Percentiles rank a stretch among this genome's conserved stretches.
Conservation (phyloP, 139 green algal species). For the Chlorella sp. region DNA sequence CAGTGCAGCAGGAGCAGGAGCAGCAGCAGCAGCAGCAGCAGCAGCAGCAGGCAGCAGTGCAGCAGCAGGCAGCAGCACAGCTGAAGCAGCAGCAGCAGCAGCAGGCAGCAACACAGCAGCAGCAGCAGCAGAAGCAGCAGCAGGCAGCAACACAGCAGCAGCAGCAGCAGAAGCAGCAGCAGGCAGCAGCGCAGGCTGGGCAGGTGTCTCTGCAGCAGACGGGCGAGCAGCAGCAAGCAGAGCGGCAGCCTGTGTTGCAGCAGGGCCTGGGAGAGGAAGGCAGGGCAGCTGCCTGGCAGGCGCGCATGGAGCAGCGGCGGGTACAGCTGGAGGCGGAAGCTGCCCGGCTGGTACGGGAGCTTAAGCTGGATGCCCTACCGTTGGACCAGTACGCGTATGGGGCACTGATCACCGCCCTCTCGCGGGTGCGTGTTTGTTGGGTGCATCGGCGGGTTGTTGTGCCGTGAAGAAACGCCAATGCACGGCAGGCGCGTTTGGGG, state of each 20-base stretch:
- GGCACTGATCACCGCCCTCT: constrained; percentile 10
- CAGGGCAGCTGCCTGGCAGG: not conserved
- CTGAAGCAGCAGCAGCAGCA: not conserved
- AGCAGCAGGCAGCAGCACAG: not conserved
- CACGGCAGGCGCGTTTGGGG: not conserved
- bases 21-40: not conserved
- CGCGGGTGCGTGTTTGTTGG: not conserved
- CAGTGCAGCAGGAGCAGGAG: not conserved
- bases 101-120: not conserved
- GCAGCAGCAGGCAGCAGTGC: not conserved
- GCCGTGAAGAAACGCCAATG: too few species aligned
- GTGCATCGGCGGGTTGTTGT: too few species aligned
- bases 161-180: not conserved
- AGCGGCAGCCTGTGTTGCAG: not conserved
- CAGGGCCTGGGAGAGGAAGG: not conserved
- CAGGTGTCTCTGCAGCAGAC: not conserved
- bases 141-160: not conserved
- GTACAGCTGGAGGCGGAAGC: not conserved
- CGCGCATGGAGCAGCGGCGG: not conserved
- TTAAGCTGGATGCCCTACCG: not conserved
- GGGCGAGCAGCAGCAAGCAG: not conserved
- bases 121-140: not conserved
- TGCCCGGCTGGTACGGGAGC: not conserved
- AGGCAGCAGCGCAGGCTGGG: not conserved
- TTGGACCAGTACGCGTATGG: constrained; percentile 5